Base-by-base conservation (phyloP, 2,329 filamentous ascomycete species). In the Neopestalotiopsis rosae region DNA sequence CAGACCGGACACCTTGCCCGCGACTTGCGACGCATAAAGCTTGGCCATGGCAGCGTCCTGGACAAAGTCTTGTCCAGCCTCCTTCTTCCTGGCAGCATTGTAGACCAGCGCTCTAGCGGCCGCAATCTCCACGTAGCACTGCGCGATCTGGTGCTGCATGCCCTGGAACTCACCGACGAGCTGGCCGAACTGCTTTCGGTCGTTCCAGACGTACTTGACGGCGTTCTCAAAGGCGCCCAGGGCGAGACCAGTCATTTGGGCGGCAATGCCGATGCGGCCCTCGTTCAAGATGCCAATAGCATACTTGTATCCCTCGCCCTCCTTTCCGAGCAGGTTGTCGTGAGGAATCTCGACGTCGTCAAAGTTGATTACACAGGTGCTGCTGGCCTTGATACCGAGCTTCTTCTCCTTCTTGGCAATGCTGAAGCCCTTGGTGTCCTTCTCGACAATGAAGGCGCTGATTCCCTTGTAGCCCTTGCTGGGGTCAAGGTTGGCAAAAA, bases 321-420 rank as follows among this genome's bases (percentile, higher is more conserved):
- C 90, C 81, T 95, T 88, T 71, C 96, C 96, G 0, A 99, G 88
- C 17, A 99, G 84, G 81, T 97, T 97, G 77, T 91, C 93, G 81
- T 91, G 91, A 71, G 96, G 94, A 52, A 99, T 88, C 77, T 95
- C 89, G 66, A 98, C 94, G 77, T 99, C 96, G 82, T 99, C 96
- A 76, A 99, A 97, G 87, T 94, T 98, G 81, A 99, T 87, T 72
- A 98, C 95, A 82, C 96, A 99, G 40, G 96, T 99, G 84, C 93
- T 97, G 84, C 93, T 97, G 67, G 96, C 96, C 78, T 89, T 92
- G 84, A 99, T 99, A 69, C 96, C 96, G 63, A 99, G 91, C 87
- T 99, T 99, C 92, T 98, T 98, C 87, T 99, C 96, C 87, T 99
- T 99, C 89, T 99, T 99, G 56, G 96, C 94, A 77, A 99, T 97